Percentiles rank a stretch among this genome's conserved stretches.
These are phyloP conservation scores for Suhomyces tanzawaensis DNA, from an alignment of 805 yeast genomes.

Conservation along the genomic window DNA sequence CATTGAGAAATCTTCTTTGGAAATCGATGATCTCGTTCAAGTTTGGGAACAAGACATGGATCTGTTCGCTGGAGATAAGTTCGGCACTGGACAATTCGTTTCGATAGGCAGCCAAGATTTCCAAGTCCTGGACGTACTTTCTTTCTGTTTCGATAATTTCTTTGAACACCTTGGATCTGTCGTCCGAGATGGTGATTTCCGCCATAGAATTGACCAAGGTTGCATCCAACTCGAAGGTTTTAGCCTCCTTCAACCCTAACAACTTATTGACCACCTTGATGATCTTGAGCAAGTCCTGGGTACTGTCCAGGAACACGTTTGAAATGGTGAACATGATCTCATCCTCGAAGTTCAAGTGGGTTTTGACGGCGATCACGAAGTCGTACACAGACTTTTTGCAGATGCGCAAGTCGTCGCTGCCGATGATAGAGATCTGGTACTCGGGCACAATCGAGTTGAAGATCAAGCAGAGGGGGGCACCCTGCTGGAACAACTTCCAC, in stretches of 20 bases:
- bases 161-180: constrained; percentile 72
- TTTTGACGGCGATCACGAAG: constrained; percentile 82
- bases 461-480: constrained; percentile 84
- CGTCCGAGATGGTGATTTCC: constrained; percentile 43
- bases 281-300: constrained; percentile 74
- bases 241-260: constrained; percentile 18
- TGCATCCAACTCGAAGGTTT: constrained; percentile 3
- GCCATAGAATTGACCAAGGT: constrained; percentile 10
- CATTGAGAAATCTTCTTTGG: constrained; percentile 84
- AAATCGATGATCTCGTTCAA: constrained; percentile 81
- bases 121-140: constrained; percentile 88
- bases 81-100: constrained; percentile 65
- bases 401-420: constrained; percentile 76
- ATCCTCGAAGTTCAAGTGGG: constrained; percentile 69
- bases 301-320: constrained; percentile 79
- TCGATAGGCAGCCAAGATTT: constrained; percentile 65
- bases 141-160: constrained; percentile 90
- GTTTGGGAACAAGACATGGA: constrained; percentile 83
- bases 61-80: constrained; percentile 70
- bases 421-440: constrained; percentile 58
- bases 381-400: constrained; percentile 90
- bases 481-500: constrained; percentile 86
- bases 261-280: constrained; percentile 68
- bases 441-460: constrained; percentile 63
- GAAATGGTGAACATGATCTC: constrained; percentile 86